phyloP scores from a whole-genome alignment of 2,329 filamentous ascomycete genomes.

The Calcarisporium arbuscula region DNA sequence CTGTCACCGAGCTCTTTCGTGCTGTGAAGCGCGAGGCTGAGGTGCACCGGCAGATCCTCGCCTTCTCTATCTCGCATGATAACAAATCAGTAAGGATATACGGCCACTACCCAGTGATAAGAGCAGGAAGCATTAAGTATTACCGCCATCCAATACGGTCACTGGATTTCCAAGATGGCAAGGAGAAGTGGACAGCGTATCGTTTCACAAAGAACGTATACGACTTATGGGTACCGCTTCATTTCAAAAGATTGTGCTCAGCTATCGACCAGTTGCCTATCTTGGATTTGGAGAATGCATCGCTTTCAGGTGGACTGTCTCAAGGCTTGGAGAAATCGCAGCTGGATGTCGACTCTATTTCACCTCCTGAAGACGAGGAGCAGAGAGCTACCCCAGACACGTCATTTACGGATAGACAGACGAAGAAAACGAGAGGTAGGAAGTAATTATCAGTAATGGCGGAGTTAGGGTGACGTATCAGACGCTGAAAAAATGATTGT shows the following conservation, averaged over 20 bases:
- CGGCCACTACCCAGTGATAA: constrained; percentile 2
- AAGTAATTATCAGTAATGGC: too few species aligned
- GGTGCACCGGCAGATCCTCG: constrained; percentile 1
- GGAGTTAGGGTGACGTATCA: too few species aligned
- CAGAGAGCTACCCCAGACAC: too few species aligned
- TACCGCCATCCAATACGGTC: constrained; percentile 4
- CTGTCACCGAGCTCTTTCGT: constrained; percentile 1
- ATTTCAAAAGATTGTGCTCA: constrained; percentile 6
- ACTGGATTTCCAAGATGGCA: constrained; percentile 7
- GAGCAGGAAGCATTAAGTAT: not conserved
- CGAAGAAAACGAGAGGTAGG: too few species aligned
- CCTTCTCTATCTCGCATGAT: constrained; percentile 4
- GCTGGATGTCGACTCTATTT: too few species aligned
- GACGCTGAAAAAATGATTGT: too few species aligned
- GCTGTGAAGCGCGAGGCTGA: constrained; percentile 1
- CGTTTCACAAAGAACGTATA: constrained; percentile 9
- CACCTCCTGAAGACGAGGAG: too few species aligned
- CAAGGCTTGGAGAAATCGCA: too few species aligned
- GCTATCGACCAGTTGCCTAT: constrained; percentile 9
- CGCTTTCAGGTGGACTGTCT: constrained; percentile 1
- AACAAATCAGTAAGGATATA: constrained; percentile 3
- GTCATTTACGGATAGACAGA: too few species aligned
- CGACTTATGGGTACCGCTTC: constrained; percentile 6
- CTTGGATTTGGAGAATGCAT: constrained; percentile 5
- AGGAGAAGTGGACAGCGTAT: constrained; percentile 6